Evolutionary conservation across 495 filamentous ascomycete species (phyloP).

Genomic region (Penicillium crystallinum): DNA sequence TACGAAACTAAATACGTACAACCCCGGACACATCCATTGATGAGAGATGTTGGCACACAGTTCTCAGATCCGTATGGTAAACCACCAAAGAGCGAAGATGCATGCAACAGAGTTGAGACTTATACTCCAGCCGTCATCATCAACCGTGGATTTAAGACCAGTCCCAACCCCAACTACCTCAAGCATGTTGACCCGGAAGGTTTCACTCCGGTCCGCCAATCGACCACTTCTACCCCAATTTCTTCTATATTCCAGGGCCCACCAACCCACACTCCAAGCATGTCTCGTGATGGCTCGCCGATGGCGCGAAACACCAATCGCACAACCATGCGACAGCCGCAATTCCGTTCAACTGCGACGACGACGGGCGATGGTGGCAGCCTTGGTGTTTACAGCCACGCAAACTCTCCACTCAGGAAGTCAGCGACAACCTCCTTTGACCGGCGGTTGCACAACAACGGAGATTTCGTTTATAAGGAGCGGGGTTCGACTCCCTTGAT

Average conservation of each 20-base stretch:
- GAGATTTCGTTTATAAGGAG: constrained; percentile 39
- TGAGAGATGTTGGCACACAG: constrained; percentile 81
- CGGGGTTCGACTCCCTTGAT: constrained; percentile 33
- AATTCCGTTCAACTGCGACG: constrained; percentile 42
- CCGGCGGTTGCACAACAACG: constrained; percentile 31
- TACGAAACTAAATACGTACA: constrained; percentile 96
- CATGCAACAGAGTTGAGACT: constrained; percentile 53
- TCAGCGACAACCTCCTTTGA: constrained; percentile 43
- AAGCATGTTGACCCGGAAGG: constrained; percentile 72
- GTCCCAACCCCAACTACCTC: constrained; percentile 83
- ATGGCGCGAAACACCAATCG: constrained; percentile 33
- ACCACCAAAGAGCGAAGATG: constrained; percentile 41
- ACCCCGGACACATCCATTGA: constrained; percentile 72
- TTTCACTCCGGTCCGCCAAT: constrained; percentile 28
- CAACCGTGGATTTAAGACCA: constrained; percentile 74
- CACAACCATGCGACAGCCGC: constrained; percentile 53
- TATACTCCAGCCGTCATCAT: constrained; percentile 76
- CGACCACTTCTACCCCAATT: constrained; percentile 22
- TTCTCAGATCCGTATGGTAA: constrained; percentile 41
- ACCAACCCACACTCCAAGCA: constrained; percentile 38
- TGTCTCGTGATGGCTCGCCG: constrained; percentile 50
- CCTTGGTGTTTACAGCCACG: constrained; percentile 72
- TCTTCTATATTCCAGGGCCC: constrained; percentile 23
- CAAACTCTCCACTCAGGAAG: constrained; percentile 77
- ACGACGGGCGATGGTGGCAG: constrained; percentile 66